Evolutionary conservation across 1,139 yeast species (phyloP).

Genomic region (Blastobotrys apis): DNA sequence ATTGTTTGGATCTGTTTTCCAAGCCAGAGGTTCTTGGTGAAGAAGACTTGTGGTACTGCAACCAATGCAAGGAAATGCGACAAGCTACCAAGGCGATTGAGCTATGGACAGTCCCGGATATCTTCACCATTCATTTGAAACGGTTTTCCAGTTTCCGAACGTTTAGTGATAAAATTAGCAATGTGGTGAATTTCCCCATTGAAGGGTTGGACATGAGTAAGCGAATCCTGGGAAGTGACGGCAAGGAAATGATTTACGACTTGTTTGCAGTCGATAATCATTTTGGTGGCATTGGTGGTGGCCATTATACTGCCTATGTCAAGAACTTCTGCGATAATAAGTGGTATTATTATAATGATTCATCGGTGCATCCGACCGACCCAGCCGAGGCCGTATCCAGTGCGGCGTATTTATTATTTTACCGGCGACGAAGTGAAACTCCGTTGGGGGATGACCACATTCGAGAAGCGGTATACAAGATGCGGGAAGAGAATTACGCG

Average conservation of each 20-base stretch:
- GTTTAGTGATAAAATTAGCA: slow-evolving; percentile 85
- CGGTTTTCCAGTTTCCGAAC: slow-evolving; percentile 83
- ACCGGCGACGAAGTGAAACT: slow-evolving; percentile 52
- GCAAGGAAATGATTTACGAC: slow-evolving; percentile 54
- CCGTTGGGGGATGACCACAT: slow-evolving; percentile 35
- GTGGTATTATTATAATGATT: slow-evolving; percentile 93
- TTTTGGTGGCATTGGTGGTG: slow-evolving; percentile 95
- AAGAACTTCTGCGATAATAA: slow-evolving; percentile 69
- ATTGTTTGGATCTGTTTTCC: slow-evolving; percentile 72
- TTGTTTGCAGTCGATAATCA: slow-evolving; percentile 92
- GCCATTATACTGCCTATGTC: slow-evolving; percentile 91
- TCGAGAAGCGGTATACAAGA: slow-evolving; percentile 31
- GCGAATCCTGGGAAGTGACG: slow-evolving; percentile 39
- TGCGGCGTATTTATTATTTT: slow-evolving; percentile 85
- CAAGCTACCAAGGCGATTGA: slow-evolving; percentile 90
- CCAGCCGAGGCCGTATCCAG: slow-evolving; percentile 62
- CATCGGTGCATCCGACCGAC: slow-evolving; percentile 53
- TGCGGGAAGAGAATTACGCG: slow-evolving; percentile 13
- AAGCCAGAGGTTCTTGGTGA: slow-evolving; percentile 82
- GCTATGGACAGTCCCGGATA: slow-evolving; percentile 88
- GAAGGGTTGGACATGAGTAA: slow-evolving; percentile 69
- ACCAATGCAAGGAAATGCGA: slow-evolving; percentile 79
- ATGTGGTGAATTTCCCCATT: slow-evolving; percentile 81
- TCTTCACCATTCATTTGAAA: slow-evolving; percentile 82
- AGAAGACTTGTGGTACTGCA: slow-evolving; percentile 93